These are phyloP conservation scores for Trichosporon inkin DNA, from an alignment of 1,284 basidiomycete genomes.

Conservation along the genomic window DNA sequence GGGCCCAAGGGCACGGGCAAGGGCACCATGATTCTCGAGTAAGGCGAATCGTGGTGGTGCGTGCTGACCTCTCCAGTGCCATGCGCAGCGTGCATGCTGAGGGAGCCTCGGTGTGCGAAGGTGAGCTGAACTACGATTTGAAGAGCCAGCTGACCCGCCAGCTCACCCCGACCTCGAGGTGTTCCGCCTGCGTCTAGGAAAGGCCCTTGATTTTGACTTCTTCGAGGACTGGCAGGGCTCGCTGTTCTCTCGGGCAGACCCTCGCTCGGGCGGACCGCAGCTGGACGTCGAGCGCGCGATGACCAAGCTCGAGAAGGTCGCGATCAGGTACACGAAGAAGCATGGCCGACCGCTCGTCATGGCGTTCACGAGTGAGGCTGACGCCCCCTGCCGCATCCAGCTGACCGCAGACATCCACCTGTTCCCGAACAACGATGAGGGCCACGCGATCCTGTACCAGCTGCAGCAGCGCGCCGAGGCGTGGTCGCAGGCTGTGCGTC, in stretches of 20 bases:
- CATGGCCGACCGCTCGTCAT: conserved; percentile 67
- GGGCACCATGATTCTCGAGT: conserved; percentile 73
- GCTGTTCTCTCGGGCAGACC: conserved; percentile 72
- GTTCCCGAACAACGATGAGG: conserved; percentile 74
- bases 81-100: conserved; percentile 72
- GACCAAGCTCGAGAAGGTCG: conserved; percentile 83
- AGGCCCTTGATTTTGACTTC: conserved; percentile 56
- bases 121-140: conserved; percentile 31
- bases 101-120: conserved; percentile 50
- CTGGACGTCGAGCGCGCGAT: conserved; percentile 79
- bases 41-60: conserved; percentile 9
- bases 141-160: conserved; percentile 41
- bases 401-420: conserved; percentile 59
- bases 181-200: conserved; percentile 74
- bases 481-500: conserved; percentile 72
- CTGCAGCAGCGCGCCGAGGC: conserved; percentile 77
- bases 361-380: conserved; percentile 58
- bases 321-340: conserved; percentile 59
- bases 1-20: conserved; percentile 72
- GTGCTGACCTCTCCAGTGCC: conserved; percentile 46
- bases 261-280: conserved; percentile 73
- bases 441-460: conserved; percentile 69
- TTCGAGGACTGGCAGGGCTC: conserved; percentile 65
- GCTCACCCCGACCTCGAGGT: conserved; percentile 67
- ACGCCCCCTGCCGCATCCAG: neutral